A percentile compares a stretch with the other conserved stretches of the same genome.
These are phyloP conservation scores for Neonectria hederae DNA, from an alignment of 2,329 filamentous ascomycete genomes.

Conservation along the genomic window DNA sequence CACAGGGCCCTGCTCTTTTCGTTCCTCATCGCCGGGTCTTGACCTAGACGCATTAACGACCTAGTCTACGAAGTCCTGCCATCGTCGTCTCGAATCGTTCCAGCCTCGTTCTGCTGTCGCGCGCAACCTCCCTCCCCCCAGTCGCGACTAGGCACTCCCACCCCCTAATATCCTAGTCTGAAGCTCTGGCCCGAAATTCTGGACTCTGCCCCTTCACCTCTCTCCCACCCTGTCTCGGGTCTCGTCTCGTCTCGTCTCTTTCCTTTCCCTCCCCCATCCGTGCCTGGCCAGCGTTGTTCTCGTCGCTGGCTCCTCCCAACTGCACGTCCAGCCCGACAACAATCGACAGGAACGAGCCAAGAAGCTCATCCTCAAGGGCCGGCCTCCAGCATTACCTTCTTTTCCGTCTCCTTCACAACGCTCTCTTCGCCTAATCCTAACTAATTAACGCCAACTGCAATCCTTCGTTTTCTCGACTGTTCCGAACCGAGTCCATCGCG, in stretches of 20 bases:
- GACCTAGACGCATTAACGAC: not conserved
- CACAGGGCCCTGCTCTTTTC: not conserved
- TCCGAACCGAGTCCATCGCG: slow-evolving; percentile 27
- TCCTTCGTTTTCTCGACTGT: slow-evolving; percentile 33
- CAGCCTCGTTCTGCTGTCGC: slow-evolving; percentile 10
- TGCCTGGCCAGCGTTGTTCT: slow-evolving; percentile 38
- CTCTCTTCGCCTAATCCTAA: slow-evolving; percentile 41
- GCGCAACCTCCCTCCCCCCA: slow-evolving; percentile 5
- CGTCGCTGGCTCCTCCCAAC: slow-evolving; percentile 39
- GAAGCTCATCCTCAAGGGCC: slow-evolving; percentile 33
- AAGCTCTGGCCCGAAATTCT: slow-evolving; percentile 25
- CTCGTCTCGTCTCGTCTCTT: slow-evolving; percentile 31
- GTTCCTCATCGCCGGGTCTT: not conserved
- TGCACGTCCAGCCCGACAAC: slow-evolving; percentile 33
- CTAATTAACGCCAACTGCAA: slow-evolving; percentile 41
- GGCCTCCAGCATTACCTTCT: slow-evolving; percentile 34
- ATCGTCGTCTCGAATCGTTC: not conserved
- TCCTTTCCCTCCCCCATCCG: slow-evolving; percentile 32
- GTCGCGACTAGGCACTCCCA: slow-evolving; percentile 13
- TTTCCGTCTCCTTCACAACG: slow-evolving; percentile 32
- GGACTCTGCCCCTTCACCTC: slow-evolving; percentile 25
- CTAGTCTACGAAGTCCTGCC: not conserved
- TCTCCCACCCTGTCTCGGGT: slow-evolving; percentile 21
- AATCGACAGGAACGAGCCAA: slow-evolving; percentile 40
- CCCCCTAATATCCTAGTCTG: slow-evolving; percentile 27